A percentile compares a stretch with the other conserved stretches of the same genome.
Evolutionary conservation across 306 rosid genomes (phyloP).

Genomic region (Cicer chorassanicum): DNA sequence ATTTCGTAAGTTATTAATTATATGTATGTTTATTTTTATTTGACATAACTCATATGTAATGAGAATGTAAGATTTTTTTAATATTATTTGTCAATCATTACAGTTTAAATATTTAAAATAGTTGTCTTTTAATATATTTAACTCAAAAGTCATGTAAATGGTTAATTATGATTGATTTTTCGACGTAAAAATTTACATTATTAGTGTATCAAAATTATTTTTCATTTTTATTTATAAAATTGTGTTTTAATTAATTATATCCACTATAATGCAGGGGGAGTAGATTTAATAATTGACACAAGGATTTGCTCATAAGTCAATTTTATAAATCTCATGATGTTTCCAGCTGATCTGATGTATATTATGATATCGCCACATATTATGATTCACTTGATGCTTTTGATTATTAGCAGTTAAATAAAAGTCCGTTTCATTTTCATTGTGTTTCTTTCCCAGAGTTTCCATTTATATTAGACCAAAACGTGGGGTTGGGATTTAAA

Average conservation of each 20-base stretch:
- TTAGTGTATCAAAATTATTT: too few relatives aligned
- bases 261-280: conserved; percentile 51
- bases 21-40: background rate
- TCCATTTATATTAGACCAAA: background rate
- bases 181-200: too few relatives aligned
- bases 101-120: too few relatives aligned
- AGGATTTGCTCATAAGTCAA: conserved; percentile 38
- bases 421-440: conserved; percentile 21
- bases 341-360: conserved; percentile 26
- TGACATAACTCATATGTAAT: too few relatives aligned
- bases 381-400: conserved; percentile 36
- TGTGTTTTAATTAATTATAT: background rate
- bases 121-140: too few relatives aligned
- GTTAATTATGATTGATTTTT: too few relatives aligned
- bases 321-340: conserved; percentile 37
- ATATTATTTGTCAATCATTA: too few relatives aligned
- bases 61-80: too few relatives aligned
- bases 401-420: conserved; percentile 44
- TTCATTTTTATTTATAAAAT: too few relatives aligned
- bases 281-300: conserved; percentile 36
- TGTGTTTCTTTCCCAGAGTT: background rate
- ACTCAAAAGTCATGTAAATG: too few relatives aligned
- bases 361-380: conserved; percentile 23
- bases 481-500: background rate
- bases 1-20: conserved; percentile 50